Percentiles rank a stretch among this genome's conserved stretches.
Evolutionary conservation across 371 early-diverging fungal genomes (phyloP).

Genomic region (Lichtheimia ramosa): DNA sequence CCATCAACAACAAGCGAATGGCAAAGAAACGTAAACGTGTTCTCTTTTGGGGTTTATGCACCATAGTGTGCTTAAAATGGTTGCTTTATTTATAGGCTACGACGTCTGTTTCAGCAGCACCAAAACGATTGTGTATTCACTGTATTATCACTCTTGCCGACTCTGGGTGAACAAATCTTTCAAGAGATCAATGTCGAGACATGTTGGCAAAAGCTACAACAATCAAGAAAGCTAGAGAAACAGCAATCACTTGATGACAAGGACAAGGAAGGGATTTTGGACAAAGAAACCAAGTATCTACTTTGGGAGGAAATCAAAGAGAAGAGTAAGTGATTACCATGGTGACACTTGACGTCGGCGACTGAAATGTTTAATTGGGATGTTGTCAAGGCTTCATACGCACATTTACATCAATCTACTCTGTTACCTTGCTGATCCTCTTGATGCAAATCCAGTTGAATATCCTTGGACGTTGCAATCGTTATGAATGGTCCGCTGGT

Average conservation of each 20-base stretch:
- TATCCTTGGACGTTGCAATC: conserved; percentile 86
- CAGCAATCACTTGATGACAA: conserved; percentile 11
- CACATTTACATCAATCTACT: conserved; percentile 79
- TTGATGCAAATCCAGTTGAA: conserved; percentile 88
- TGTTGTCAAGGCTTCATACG: conserved; percentile 70
- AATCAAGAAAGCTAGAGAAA: conserved; percentile 38
- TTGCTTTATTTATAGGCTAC: conserved; percentile 47
- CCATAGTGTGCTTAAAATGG: conserved; percentile 40
- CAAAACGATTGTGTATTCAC: conserved; percentile 89
- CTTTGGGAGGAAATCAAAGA: conserved; percentile 91
- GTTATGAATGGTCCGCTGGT: conserved; percentile 86
- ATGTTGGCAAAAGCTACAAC: conserved; percentile 68
- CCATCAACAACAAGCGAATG: conserved; percentile 61
- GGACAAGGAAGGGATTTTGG: conserved; percentile 28
- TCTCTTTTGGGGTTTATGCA: too few relatives aligned
- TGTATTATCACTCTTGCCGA: conserved; percentile 76
- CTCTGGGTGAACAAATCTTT: conserved; percentile 75
- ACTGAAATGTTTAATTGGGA: background rate
- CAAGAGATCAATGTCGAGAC: conserved; percentile 79
- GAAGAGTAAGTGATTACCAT: conserved; percentile 60
- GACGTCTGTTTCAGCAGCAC: conserved; percentile 89
- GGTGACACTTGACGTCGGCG: background rate
- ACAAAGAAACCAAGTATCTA: conserved; percentile 64
- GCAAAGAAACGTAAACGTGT: conserved; percentile 74
- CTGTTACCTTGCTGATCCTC: conserved; percentile 75